Conservation (phyloP, 441 rosid genomes). For the Eruca vesicaria region DNA sequence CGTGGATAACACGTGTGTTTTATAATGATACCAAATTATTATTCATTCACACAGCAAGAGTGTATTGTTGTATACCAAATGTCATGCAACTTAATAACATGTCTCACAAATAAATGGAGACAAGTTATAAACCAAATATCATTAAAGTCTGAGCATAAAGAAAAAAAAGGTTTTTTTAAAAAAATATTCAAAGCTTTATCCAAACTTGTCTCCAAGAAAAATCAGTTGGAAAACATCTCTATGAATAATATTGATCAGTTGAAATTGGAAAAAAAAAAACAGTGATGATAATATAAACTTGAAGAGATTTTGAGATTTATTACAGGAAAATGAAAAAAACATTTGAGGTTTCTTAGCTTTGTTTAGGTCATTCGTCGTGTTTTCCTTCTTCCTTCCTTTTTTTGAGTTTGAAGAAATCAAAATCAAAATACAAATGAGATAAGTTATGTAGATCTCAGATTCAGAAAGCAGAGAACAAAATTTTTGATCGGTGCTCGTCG, state of each 20-base stretch:
- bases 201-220: constrained; percentile 19
- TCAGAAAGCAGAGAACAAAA: neutral
- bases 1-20: too few relatives aligned
- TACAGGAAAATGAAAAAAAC: too few relatives aligned
- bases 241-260: too few relatives aligned
- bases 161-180: neutral
- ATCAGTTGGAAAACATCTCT: neutral
- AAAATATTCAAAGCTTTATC: neutral
- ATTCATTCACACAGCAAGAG: constrained; percentile 10
- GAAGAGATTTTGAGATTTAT: too few relatives aligned
- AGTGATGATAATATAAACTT: too few relatives aligned
- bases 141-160: neutral
- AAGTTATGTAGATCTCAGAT: neutral
- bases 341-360: too few relatives aligned
- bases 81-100: constrained; percentile 18
- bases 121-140: neutral
- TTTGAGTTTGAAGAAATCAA: neutral
- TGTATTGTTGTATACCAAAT: neutral
- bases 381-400: too few relatives aligned
- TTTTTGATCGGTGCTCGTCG: too few relatives aligned
- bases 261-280: too few relatives aligned
- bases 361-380: too few relatives aligned
- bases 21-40: neutral
- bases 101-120: constrained; percentile 22
- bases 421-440: neutral